Base-by-base conservation (phyloP, 352 stramenopile species). In the Plasmopara viticola region DNA sequence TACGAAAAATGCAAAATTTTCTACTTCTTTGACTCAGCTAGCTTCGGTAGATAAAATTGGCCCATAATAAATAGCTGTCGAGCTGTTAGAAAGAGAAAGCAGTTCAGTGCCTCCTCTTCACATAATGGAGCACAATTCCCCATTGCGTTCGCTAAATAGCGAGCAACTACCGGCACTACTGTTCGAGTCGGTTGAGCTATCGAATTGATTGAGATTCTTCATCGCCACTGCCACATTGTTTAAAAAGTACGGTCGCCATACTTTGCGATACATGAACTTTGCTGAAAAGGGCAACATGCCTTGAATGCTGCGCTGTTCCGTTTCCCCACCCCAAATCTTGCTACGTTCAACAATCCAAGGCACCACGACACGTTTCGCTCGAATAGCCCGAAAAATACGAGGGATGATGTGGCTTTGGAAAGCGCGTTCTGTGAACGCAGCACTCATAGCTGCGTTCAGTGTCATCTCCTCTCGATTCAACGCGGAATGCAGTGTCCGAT, bases 301-400 rank as follows among this genome's bases (percentile, higher is more conserved):
- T 39, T 87, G 63, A 52, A 90, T 77, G 38, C 61, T 78, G 30
- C 77, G 62, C 58, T 93, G 75, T 51, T 93, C 82, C 2, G 43
- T 62, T 44, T 82, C 74, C 15, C 83, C 83, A 58, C 83, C 83
- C 83, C 83, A 93, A 29, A 90, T 74, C 58, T 90, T 90, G 58
- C 70, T 87, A 28, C 83, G 83, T 38, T 93, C 83, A 15, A 93
- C 70, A 54, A 90, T 90, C 83, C 83, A 93, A 10, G 80, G 79
- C 33, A 93, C 71, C n/a, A 93, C 68, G 2, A 93, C 73, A 33
- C 80, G 79, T 51, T 93, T 93, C 9, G 72, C 60, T 39, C 83
- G 82, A 48, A 90, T 87, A 17, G 70, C 70, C 17, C 78, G 76
- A 56, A 93, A 90, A 33, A 90, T 55, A 9, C 79, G 74, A 30